A percentile compares a stretch with the other conserved stretches of the same genome.
Evolutionary conservation across 768 basidiomycete species (phyloP).

Genomic region (Pleurotus tuber-regium): DNA sequence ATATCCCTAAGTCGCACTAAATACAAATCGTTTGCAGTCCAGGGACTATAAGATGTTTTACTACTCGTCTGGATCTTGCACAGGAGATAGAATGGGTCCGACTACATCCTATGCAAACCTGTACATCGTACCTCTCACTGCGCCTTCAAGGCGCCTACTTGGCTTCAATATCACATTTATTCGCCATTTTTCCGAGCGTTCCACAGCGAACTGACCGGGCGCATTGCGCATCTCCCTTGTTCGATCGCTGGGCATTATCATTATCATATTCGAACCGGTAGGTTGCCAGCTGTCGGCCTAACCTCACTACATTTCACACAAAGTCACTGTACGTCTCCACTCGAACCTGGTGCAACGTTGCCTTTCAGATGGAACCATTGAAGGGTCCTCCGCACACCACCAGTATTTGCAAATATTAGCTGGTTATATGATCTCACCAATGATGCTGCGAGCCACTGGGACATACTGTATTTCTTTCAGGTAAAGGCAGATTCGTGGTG

Average conservation of each 20-base stretch:
- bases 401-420: too few species aligned
- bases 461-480: too few species aligned
- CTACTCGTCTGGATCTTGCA: neutral
- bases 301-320: neutral
- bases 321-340: neutral
- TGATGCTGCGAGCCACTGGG: too few species aligned
- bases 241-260: neutral
- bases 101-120: neutral
- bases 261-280: neutral
- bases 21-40: too few species aligned
- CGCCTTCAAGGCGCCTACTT: neutral
- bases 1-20: too few species aligned
- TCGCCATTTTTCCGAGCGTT: slow-evolving; percentile 3
- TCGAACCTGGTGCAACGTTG: neutral
- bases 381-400: too few species aligned
- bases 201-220: neutral
- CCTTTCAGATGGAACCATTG: neutral
- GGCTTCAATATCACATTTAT: slow-evolving; percentile 2
- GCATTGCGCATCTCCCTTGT: neutral
- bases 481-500: too few species aligned
- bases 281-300: neutral
- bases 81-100: neutral
- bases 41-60: too few species aligned
- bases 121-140: neutral
- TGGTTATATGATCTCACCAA: too few species aligned